Conservation (phyloP, 768 basidiomycete species). For the Tricholoma sp. region DNA sequence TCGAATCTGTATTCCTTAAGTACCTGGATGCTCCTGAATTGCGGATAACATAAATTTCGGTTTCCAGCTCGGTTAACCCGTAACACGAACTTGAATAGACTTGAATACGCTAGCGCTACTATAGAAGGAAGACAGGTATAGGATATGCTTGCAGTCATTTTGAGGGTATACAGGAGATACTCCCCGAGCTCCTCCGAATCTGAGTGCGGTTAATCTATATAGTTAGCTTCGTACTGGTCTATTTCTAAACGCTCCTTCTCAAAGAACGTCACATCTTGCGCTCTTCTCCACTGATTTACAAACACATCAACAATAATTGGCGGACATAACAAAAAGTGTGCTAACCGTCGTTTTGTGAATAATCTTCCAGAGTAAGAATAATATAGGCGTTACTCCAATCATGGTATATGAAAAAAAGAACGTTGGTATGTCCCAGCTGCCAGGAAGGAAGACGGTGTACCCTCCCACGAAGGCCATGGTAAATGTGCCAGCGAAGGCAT, state of each 20-base stretch:
- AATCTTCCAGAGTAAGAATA: constrained; percentile 45
- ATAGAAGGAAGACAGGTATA: no score
- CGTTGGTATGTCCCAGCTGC: constrained; percentile 40
- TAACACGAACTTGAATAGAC: no score
- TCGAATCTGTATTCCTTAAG: no score
- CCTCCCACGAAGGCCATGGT: constrained; percentile 45
- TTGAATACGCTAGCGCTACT: no score
- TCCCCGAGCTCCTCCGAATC: background rate
- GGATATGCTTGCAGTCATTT: no score
- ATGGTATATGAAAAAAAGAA: constrained; percentile 48
- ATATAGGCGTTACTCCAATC: constrained; percentile 36
- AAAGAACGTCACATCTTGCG: constrained; percentile 39
- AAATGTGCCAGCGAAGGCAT: constrained; percentile 37
- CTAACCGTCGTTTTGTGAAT: constrained; percentile 34
- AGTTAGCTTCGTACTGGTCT: constrained; percentile 37
- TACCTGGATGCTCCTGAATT: no score
- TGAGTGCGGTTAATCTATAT: constrained; percentile 2
- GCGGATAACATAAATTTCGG: no score
- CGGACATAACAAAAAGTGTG: background rate
- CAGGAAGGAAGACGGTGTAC: constrained; percentile 48
- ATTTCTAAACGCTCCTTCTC: constrained; percentile 36
- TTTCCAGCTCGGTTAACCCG: no score
- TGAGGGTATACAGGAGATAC: background rate
- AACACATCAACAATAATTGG: background rate
- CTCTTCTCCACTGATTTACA: constrained; percentile 31